phyloP scores from a whole-genome alignment of 441 rosid genomes.

The Sinapis alba region DNA sequence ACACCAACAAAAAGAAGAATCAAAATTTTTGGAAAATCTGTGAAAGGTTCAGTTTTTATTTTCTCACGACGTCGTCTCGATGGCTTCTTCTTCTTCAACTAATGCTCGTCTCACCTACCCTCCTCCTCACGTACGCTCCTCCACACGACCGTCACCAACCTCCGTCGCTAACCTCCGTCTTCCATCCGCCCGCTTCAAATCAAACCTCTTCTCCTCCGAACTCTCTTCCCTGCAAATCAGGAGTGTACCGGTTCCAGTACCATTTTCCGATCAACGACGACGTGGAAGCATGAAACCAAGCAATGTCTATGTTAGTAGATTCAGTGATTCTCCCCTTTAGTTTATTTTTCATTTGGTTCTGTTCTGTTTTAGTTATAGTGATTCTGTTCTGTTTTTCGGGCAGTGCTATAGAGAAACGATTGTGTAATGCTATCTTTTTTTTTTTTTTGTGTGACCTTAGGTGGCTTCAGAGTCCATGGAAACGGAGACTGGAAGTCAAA shows the following conservation, averaged over 20 bases:
- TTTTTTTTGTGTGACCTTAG: slow-evolving; percentile 24
- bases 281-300: slow-evolving; percentile 25
- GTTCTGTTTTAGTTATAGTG: not conserved
- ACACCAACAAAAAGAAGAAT: not conserved
- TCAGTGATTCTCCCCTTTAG: not conserved
- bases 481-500: slow-evolving; percentile 37
- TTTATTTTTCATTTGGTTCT: not conserved
- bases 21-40: not conserved
- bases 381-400: not conserved
- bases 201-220: slow-evolving; percentile 5
- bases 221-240: slow-evolving; percentile 7
- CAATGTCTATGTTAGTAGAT: slow-evolving; percentile 41
- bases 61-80: slow-evolving; percentile 21
- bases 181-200: slow-evolving; percentile 11
- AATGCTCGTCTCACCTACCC: slow-evolving; percentile 39
- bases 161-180: slow-evolving; percentile 28
- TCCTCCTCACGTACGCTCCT: slow-evolving; percentile 8
- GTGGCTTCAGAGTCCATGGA: slow-evolving; percentile 47
- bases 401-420: not conserved
- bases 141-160: slow-evolving; percentile 27
- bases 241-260: slow-evolving; percentile 8
- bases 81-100: slow-evolving; percentile 37
- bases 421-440: not conserved
- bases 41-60: not conserved
- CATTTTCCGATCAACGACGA: slow-evolving; percentile 18